phyloP scores from a whole-genome alignment of 768 basidiomycete genomes.

The Phlebiopsis gigantea region DNA sequence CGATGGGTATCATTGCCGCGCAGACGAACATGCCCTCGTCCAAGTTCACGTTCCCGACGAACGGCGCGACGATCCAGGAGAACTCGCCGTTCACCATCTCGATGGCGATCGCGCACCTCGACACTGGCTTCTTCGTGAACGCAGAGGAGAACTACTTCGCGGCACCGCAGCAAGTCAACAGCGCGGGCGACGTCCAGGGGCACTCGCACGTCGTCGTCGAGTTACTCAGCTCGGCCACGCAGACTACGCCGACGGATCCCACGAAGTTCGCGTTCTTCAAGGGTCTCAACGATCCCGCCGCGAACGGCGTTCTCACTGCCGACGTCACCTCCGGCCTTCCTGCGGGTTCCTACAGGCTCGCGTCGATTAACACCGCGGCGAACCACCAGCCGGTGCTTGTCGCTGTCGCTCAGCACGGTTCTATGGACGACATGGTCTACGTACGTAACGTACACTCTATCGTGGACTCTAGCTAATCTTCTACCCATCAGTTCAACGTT shows the following conservation, averaged over 20 bases:
- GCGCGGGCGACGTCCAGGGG: slow-evolving; percentile 48
- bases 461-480: neutral
- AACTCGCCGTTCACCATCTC: slow-evolving; percentile 48
- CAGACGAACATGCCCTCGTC: slow-evolving; percentile 48
- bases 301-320: slow-evolving; percentile 39
- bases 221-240: slow-evolving; percentile 38
- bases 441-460: slow-evolving; percentile 9
- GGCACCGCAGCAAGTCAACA: slow-evolving; percentile 48
- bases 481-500: slow-evolving; percentile 7
- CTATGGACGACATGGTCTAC: slow-evolving; percentile 32
- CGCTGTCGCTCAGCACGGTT: slow-evolving; percentile 33
- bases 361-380: slow-evolving; percentile 36
- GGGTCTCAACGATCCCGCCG: slow-evolving; percentile 42
- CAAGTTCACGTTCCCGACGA: slow-evolving; percentile 48
- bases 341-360: slow-evolving; percentile 45
- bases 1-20: slow-evolving; percentile 58
- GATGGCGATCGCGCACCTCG: slow-evolving; percentile 40
- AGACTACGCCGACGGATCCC: slow-evolving; percentile 46
- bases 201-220: slow-evolving; percentile 63
- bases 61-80: slow-evolving; percentile 37
- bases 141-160: slow-evolving; percentile 46
- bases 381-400: slow-evolving; percentile 36
- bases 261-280: slow-evolving; percentile 55
- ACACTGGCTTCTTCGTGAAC: slow-evolving; percentile 58
- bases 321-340: slow-evolving; percentile 49